Percentiles rank a stretch among this genome's conserved stretches.
These are phyloP conservation scores for Cajanus cajan DNA, from an alignment of 306 rosid genomes.

Conservation along the genomic window DNA sequence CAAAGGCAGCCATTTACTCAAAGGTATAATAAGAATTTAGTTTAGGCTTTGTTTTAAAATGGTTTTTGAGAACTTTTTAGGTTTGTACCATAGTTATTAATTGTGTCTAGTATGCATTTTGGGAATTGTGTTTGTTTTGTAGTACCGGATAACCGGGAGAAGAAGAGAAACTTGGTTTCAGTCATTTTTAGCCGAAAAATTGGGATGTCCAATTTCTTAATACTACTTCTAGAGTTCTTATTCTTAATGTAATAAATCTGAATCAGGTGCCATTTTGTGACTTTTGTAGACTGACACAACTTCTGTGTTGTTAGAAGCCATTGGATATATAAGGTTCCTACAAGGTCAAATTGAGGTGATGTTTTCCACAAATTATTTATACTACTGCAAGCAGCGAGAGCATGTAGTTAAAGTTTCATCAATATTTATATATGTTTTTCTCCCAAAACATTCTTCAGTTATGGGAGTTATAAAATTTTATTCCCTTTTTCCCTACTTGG, in stretches of 20 bases:
- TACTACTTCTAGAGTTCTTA: conserved; percentile 31
- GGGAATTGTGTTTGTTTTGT: conserved; percentile 21
- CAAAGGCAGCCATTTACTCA: too few species aligned
- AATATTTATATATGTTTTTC: conserved; percentile 23
- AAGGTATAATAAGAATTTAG: too few species aligned
- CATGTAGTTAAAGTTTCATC: conserved; percentile 55
- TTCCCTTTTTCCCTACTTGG: conserved; percentile 5
- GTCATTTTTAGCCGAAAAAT: conserved; percentile 48
- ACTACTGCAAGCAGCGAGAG: conserved; percentile 29
- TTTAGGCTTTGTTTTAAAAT: too few species aligned
- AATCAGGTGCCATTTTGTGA: conserved; percentile 6
- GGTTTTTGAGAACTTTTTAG: too few species aligned
- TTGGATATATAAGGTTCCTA: conserved; percentile 85
- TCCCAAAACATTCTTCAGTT: conserved; percentile 41
- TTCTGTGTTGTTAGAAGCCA: conserved; percentile 86
- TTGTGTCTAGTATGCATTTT: neutral
- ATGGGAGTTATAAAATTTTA: conserved; percentile 41
- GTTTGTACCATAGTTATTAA: neutral
- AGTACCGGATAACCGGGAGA: conserved; percentile 61
- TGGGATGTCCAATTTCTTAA: conserved; percentile 54
- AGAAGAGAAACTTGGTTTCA: conserved; percentile 51
- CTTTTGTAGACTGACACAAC: conserved; percentile 99
- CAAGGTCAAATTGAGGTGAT: conserved; percentile 88
- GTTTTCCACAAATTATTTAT: conserved; percentile 31
- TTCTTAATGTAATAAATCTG: conserved; percentile 47